These are phyloP conservation scores for Nectriaceae sp. DNA, from an alignment of 2,329 filamentous ascomycete species.

Conservation along the genomic window DNA sequence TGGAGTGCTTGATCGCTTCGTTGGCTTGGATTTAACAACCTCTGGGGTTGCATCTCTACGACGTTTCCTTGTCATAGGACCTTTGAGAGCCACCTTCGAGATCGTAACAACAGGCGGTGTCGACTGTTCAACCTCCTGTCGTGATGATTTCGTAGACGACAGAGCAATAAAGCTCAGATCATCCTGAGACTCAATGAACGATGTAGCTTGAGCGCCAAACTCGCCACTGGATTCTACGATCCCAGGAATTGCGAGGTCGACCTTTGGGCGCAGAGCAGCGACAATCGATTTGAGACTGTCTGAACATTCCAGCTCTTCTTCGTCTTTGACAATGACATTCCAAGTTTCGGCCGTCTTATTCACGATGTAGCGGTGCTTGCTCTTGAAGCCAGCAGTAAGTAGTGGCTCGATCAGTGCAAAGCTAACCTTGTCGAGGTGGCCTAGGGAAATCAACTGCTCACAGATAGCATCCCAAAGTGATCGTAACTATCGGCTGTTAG, in stretches of 20 bases:
- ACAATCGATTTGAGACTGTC: constrained; percentile 63
- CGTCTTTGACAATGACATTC: constrained; percentile 69
- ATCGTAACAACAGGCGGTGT: constrained; percentile 14
- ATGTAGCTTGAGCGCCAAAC: constrained; percentile 40
- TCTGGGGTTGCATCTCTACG: constrained; percentile 31
- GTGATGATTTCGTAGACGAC: constrained; percentile 33
- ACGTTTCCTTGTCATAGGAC: constrained; percentile 29
- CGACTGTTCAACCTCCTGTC: constrained; percentile 20
- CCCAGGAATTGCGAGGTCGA: constrained; percentile 49
- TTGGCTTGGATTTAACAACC: constrained; percentile 19
- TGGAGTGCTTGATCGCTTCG: constrained; percentile 41
- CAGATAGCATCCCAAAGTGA: constrained; percentile 54
- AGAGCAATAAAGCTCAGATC: constrained; percentile 39
- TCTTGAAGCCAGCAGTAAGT: constrained; percentile 58
- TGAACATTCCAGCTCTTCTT: constrained; percentile 64
- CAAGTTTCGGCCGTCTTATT: constrained; percentile 58
- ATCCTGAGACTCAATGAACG: constrained; percentile 53
- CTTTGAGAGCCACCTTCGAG: constrained; percentile 20
- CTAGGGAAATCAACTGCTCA: constrained; percentile 36
- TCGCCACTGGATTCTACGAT: constrained; percentile 40
- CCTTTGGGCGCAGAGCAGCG: constrained; percentile 56
- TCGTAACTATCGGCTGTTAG: constrained; percentile 44
- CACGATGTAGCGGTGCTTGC: constrained; percentile 57
- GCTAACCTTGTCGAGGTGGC: constrained; percentile 43
- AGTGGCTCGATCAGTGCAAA: constrained; percentile 56